Base-by-base conservation (phyloP, 148 eudicot genomes). In the Gaultheria prostrata region DNA sequence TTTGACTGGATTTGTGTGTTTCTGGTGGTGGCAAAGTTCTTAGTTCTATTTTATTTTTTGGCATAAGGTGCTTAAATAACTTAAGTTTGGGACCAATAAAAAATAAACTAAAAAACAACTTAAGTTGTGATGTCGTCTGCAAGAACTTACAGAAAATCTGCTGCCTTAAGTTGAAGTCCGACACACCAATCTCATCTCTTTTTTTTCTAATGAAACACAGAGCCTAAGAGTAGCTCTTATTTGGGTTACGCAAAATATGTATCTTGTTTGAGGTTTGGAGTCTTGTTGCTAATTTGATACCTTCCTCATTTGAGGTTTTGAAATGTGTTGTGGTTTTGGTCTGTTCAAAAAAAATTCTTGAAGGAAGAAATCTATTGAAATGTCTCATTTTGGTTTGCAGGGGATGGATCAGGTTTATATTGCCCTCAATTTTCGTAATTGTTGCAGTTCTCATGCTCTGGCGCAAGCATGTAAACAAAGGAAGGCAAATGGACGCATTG, bases 401-500 rank as follows among this genome's bases (percentile, higher is more conserved):
- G 90, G 96, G 90, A 76, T 94, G 95, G 98, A 84, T 90, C 83
- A 85, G 74, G 81, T 91, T 87, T 80, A 71, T 91, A 53, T 33
- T 93, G 53, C 90, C 98, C n/a, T 89, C 83, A 12, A 53, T 89
- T 78, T 89, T 93, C 80, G 78, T 89, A 28, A 46, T 82, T 82
- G 82, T 90, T 77, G 93, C 95, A 73, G 80, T 88, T 75, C 72
- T 90, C 70, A 89, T 94, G 93, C 87, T 92, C 15, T 93, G 98
- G 94, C 93, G 84, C 48, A 87, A 85, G 72, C 86, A 85, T 87
- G 82, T 80, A 75, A 89, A 88, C 63, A 92, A 85, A 85, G 92
- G 91, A 83, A 87, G 45, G 84, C 87, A 90, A 79, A 86, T 92
- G 84, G 90, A 92, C 67, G 92, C 93, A 76, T 93, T 90, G 82